Evolutionary conservation across 257 asterid species (phyloP).

Genomic region (Salvia splendens): DNA sequence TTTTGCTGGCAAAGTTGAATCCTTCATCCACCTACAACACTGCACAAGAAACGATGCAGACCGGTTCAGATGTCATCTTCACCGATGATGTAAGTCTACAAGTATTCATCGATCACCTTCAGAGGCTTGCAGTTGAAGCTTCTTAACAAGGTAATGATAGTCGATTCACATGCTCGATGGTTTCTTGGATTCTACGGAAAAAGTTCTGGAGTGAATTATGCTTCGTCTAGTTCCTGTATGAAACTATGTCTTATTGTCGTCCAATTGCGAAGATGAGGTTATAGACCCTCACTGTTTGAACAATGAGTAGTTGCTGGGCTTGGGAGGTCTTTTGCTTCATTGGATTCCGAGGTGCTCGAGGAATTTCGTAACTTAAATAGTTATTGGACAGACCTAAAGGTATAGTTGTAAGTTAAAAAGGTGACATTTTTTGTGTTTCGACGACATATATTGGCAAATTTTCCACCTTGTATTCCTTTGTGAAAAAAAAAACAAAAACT

Average conservation of each 20-base stretch:
- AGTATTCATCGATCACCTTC: slow-evolving; percentile 92
- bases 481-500: too few species aligned
- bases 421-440: slow-evolving; percentile 29
- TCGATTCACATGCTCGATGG: neutral
- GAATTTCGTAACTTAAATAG: slow-evolving; percentile 42
- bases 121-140: slow-evolving; percentile 91
- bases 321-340: slow-evolving; percentile 30
- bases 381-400: slow-evolving; percentile 26
- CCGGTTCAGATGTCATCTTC: slow-evolving; percentile 87
- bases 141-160: slow-evolving; percentile 41
- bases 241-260: slow-evolving; percentile 25
- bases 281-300: slow-evolving; percentile 23
- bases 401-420: slow-evolving; percentile 43
- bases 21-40: slow-evolving; percentile 93
- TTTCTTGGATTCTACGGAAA: slow-evolving; percentile 21
- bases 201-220: slow-evolving; percentile 22
- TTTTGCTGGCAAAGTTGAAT: slow-evolving; percentile 90
- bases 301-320: slow-evolving; percentile 27
- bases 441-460: slow-evolving; percentile 25
- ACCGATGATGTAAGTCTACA: slow-evolving; percentile 95
- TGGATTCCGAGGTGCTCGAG: slow-evolving; percentile 26
- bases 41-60: slow-evolving; percentile 81
- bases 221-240: slow-evolving; percentile 29
- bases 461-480: slow-evolving; percentile 8
- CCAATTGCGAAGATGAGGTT: slow-evolving; percentile 26